phyloP scores from a whole-genome alignment of 352 stramenopile species.

The Globisporangium solare region DNA sequence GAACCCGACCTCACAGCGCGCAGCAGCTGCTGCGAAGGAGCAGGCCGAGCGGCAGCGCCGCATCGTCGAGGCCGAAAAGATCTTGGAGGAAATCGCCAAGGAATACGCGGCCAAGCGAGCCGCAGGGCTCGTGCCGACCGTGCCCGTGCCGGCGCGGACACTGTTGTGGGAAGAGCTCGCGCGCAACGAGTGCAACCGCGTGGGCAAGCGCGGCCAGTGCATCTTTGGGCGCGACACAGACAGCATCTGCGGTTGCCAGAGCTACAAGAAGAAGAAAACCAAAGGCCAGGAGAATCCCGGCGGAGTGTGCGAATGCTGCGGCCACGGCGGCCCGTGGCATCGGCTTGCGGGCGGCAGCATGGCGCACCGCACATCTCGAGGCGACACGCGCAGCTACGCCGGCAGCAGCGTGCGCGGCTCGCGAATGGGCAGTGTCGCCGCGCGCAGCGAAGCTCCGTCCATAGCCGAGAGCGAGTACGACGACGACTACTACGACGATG shows the following conservation, averaged over 20 bases:
- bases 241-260: slow-evolving; percentile 49
- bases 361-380: slow-evolving; percentile 13
- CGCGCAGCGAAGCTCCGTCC: slow-evolving; percentile 10
- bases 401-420: slow-evolving; percentile 18
- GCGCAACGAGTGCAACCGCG: slow-evolving; percentile 29
- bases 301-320: slow-evolving; percentile 64
- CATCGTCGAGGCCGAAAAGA: slow-evolving; percentile 56
- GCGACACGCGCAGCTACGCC: slow-evolving; percentile 6
- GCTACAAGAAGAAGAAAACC: slow-evolving; percentile 47
- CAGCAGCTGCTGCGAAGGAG: slow-evolving; percentile 8
- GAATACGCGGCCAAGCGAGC: slow-evolving; percentile 79
- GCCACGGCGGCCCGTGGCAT: slow-evolving; percentile 70
- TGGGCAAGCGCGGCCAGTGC: slow-evolving; percentile 54
- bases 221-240: slow-evolving; percentile 57
- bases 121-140: slow-evolving; percentile 62
- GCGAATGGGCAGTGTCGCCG: slow-evolving; percentile 25
- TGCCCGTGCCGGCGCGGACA: slow-evolving; percentile 63
- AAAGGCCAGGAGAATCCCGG: slow-evolving; percentile 42
- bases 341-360: slow-evolving; percentile 48
- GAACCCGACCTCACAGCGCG: not conserved
- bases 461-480: slow-evolving; percentile 28
- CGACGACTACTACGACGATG: slow-evolving; percentile 20
- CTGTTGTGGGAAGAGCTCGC: slow-evolving; percentile 82
- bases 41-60: slow-evolving; percentile 24
- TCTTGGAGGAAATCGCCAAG: slow-evolving; percentile 70